Conservation (phyloP, 495 filamentous ascomycete species). For the Penicillium ucsense region DNA sequence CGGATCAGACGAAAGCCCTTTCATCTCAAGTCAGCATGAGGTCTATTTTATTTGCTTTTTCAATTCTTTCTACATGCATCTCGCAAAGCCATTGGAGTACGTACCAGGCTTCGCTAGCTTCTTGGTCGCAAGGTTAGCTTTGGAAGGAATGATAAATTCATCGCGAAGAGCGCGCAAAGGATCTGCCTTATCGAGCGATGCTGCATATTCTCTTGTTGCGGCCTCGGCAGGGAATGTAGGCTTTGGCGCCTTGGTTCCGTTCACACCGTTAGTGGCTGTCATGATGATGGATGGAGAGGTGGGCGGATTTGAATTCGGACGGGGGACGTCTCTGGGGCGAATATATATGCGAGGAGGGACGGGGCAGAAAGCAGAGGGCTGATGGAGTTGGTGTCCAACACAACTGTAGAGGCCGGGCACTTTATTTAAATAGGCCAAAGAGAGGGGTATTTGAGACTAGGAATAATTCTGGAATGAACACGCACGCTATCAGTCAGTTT, state of each 20-base stretch:
- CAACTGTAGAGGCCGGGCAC: not conserved
- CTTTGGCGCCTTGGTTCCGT: slow-evolving; percentile 15
- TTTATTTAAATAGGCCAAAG: no score
- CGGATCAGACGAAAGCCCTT: slow-evolving; percentile 35
- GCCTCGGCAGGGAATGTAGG: slow-evolving; percentile 29
- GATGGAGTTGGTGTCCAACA: not conserved
- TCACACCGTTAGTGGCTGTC: slow-evolving; percentile 6
- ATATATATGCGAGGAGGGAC: not conserved
- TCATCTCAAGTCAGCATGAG: not conserved
- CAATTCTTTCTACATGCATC: not conserved
- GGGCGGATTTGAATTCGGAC: not conserved
- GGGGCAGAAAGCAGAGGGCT: not conserved
- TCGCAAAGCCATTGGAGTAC: not conserved
- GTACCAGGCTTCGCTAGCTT: slow-evolving; percentile 43
- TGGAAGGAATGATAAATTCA: slow-evolving; percentile 80
- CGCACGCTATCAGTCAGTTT: not conserved
- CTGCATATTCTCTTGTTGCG: slow-evolving; percentile 45
- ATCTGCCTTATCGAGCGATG: slow-evolving; percentile 58
- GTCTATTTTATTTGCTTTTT: no score
- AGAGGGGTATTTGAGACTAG: not conserved
- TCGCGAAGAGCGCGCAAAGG: slow-evolving; percentile 53
- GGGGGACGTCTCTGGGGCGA: no score
- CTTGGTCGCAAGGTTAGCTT: slow-evolving; percentile 61
- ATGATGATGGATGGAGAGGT: slow-evolving; percentile 3
- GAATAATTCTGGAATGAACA: slow-evolving; percentile 1